Base-by-base conservation (phyloP, 257 asterid species). In the Nicotiana attenuata region DNA sequence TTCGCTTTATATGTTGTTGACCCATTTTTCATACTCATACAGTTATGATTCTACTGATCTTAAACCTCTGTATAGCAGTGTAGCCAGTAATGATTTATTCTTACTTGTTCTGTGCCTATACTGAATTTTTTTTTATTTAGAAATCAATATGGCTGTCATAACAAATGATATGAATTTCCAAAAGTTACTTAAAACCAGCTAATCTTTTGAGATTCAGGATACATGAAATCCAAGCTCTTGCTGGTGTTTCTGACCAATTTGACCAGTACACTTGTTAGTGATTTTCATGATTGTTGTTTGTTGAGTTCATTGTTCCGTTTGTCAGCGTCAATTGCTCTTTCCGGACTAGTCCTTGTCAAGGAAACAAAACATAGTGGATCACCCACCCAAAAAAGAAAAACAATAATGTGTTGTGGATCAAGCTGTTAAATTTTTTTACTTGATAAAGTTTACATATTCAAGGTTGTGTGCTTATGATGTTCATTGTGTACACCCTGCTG, bases 291-390 rank as follows among this genome's bases (percentile, higher is more conserved):
- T 65, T 85, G 78, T 81, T 76, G 68, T 52, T 53, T 78, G 66
- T 60, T n/a, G 59, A 68, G 65, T 82, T 88, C 87, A 85, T 88
- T 78, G 84, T 41, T 84, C 82, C 60, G 85, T 78, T 81, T 20
- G 82, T 80, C 81, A 67, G 82, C 73, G 53, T 80, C 64, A 77
- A 59, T 81, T 80, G 80, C 65, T 80, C 47, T 33, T 67, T 80
- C 81, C 78, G 69, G 67, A 76, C n/a, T 81, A 66, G 87, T 82
- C 83, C 57, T 80, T 78, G 78, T 85, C 87, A 83, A 65, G 82
- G 76, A 83, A 88, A 88, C 85, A 87, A 84, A 87, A 84, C 84
- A 38, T 83, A 86, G 94, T 91, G 93, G 91, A 86, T 83, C 86
- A 81, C 84, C 97, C 93, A 90, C 91, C 89, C 65, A 85, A 65